phyloP scores from a whole-genome alignment of 192 early-diverging fungal genomes.

The Podila minutissima region DNA sequence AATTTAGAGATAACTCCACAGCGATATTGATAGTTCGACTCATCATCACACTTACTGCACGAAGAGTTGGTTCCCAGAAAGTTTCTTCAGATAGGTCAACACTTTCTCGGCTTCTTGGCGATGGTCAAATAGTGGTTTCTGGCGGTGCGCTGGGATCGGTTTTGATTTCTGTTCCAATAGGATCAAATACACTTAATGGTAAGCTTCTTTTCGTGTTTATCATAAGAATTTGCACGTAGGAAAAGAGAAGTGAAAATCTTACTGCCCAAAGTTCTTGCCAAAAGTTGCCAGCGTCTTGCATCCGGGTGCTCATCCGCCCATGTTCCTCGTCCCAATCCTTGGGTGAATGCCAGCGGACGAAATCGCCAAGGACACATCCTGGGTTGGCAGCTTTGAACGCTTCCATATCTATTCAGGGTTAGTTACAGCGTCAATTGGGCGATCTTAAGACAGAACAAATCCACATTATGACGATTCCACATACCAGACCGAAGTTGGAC shows the following conservation, averaged over 20 bases:
- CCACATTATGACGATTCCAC: background rate
- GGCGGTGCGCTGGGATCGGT: conserved; percentile 69
- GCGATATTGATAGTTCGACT: too few species aligned
- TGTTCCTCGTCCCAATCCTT: conserved; percentile 85
- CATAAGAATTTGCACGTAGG: too few species aligned
- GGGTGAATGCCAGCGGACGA: conserved; percentile 97
- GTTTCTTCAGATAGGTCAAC: conserved; percentile 20
- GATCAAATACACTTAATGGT: too few species aligned
- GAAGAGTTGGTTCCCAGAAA: conserved; percentile 22
- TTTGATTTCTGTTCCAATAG: conserved; percentile 41
- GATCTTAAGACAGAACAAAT: background rate
- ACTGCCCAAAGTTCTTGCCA: conserved; percentile 91
- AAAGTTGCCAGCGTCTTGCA: conserved; percentile 82
- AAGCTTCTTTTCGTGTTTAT: too few species aligned
- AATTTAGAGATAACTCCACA: conserved; percentile 19
- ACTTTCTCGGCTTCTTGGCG: conserved; percentile 81
- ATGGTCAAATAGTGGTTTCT: conserved; percentile 85
- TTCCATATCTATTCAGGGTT: conserved; percentile 72
- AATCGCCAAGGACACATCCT: conserved; percentile 78
- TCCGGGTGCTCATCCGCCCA: conserved; percentile 76
- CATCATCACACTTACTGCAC: conserved; percentile 7
- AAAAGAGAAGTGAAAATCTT: conserved; percentile 14
- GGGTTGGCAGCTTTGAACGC: conserved; percentile 97
- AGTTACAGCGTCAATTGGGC: background rate
- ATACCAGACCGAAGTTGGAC: conserved; percentile 73